Evolutionary conservation across 352 stramenopile genomes (phyloP), one percentile per base, ranked within the genome.

Genomic region (Pythium insidiosum): DNA sequence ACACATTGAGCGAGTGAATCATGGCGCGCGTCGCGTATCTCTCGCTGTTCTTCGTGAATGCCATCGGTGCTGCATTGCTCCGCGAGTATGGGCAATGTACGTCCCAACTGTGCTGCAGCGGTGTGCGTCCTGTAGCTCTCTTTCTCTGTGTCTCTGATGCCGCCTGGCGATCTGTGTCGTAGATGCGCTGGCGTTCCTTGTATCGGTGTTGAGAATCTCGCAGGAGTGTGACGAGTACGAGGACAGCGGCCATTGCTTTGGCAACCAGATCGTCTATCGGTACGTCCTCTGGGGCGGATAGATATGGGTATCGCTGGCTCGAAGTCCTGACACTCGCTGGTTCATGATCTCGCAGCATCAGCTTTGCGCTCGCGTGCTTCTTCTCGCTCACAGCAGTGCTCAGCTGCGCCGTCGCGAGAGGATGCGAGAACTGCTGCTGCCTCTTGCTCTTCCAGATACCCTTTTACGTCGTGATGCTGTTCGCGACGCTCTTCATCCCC

Each of bases 231-330:
- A 61, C 6, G 47, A 47, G 3, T 52, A 61, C 5, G 31, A 53
- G 6, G 62, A 68, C 20, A 51, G 53, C 4, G 60, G 43, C 13
- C 56, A 71, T 36, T 89, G 77, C 53, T 56, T 84, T 29, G 77
- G 73, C 11, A 89, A 87, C 50, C 77, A 89, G 51, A 37, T 86
- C 11, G 71, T 89, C 5, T 89, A 87, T 51, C 63, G 64, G 65
- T 76, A 26, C 19, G 36, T 39, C 12, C 1, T 21, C 11, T 24
- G 22, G 22, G 24, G 16, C 31, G 22, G 13, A 13, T 11, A 25
- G n/a, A n/a, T n/a, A n/a, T n/a, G n/a, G n/a, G n/a, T n/a, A n/a
- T n/a, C n/a, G n/a, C n/a, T n/a, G n/a, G n/a, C n/a, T n/a, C n/a
- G n/a, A n/a, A n/a, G n/a, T n/a, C n/a, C n/a, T n/a, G n/a, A n/a